phyloP scores from a whole-genome alignment of 192 early-diverging fungal genomes.

The Backusella tarrabulga region DNA sequence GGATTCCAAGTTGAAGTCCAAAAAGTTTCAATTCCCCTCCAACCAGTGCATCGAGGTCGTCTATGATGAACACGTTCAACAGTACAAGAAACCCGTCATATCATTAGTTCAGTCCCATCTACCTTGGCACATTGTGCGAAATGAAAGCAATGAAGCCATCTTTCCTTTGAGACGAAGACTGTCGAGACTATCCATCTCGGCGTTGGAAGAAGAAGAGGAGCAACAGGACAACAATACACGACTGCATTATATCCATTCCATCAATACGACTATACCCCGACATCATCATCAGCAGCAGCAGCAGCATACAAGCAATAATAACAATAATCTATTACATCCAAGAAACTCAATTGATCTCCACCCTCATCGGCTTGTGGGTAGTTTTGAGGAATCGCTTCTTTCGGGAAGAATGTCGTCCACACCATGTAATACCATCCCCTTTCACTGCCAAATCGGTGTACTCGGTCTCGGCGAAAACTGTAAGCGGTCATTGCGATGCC shows the following conservation, averaged over 20 bases:
- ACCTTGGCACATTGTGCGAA: not conserved
- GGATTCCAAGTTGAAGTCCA: not conserved
- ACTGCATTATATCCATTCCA: constrained; percentile 32
- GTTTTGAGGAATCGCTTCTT: constrained; percentile 71
- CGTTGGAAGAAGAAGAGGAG: constrained; percentile 19
- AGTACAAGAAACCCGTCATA: not conserved
- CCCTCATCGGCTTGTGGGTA: constrained; percentile 43
- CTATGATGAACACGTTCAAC: not conserved
- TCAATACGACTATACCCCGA: not conserved
- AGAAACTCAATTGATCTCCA: not conserved
- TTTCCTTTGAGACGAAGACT: constrained; percentile 6
- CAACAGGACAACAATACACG: not conserved
- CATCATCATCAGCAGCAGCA: constrained; percentile 17
- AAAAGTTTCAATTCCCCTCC: not conserved
- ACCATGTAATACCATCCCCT: constrained; percentile 70
- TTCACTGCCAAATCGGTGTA: constrained; percentile 69
- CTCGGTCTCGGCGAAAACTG: constrained; percentile 53
- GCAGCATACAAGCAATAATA: not conserved
- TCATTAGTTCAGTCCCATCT: not conserved
- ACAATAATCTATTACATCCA: not conserved
- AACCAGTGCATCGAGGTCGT: not conserved
- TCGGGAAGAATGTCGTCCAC: constrained; percentile 73
- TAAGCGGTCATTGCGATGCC: constrained; percentile 59
- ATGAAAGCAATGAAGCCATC: not conserved
- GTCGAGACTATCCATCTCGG: constrained; percentile 28